Evolutionary conservation across 805 yeast species (phyloP), one percentile per base, ranked within the genome.

Genomic region (Candida multigemmis): DNA sequence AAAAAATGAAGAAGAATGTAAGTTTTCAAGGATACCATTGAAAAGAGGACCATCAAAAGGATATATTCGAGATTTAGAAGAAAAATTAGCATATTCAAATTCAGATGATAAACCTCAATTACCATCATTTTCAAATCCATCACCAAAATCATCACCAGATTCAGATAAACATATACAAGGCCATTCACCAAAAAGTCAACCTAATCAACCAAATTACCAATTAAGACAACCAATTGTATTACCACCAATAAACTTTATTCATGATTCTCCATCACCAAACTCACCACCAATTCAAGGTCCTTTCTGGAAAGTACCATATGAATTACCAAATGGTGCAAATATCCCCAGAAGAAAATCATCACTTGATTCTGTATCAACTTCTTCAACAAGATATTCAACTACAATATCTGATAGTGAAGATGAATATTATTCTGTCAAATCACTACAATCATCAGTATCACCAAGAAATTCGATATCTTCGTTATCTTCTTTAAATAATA

Each of bases 21-120:
- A 78, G 2, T 81, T 79, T 45, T 75, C 77, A 13, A 58, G 89
- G 26, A 65, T 76, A 2, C 93, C 87, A 0, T 47, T 81, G 46
- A 81, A 81, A 40, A 55, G 93, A 38, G 93, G 93, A 0, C 93
- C 93, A 0, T 65, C 79, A 1, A 81, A 79, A 42, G 89, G 89
- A 2, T 77, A 71, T 37, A 58, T 63, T n/a, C 52, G 65, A 26
- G 69, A 60, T 29, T 40, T 50, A 23, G 64, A 55, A 29, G 64
- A 59, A 17, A 50, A 53, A 35, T 34, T 50, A 18, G 64, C 54
- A n/a, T 29, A 16, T 7, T 21, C 25, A 9, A 31, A 14, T n/a
- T 6, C n/a, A n/a, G n/a, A n/a, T 16, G 18, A 10, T 23, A 19
- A 13, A 15, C 30, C 13, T 25, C 24, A 18, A 24, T 12, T 6